These are phyloP conservation scores for Talaromyces wortmannii DNA, from an alignment of 495 filamentous ascomycete species.

Conservation along the genomic window DNA sequence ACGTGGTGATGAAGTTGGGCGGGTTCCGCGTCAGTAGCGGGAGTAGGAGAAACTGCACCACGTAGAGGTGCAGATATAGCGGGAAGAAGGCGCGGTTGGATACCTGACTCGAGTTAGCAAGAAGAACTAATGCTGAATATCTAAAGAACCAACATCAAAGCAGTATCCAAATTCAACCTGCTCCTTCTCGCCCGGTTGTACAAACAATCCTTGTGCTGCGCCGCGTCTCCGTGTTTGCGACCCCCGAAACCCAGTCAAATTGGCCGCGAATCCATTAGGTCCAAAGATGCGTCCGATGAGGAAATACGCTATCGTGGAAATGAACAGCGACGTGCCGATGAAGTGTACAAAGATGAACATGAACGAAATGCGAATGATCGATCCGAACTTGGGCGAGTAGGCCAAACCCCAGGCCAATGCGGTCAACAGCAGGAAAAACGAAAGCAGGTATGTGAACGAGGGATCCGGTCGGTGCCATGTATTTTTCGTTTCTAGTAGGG, in stretches of 20 bases:
- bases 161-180: constrained; percentile 72
- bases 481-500: constrained; percentile 61
- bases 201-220: constrained; percentile 51
- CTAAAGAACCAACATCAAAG: constrained; percentile 53
- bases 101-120: constrained; percentile 32
- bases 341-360: constrained; percentile 66
- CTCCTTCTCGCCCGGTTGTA: constrained; percentile 46
- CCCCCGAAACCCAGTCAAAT: constrained; percentile 31
- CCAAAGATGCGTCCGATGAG: constrained; percentile 58
- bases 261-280: constrained; percentile 37
- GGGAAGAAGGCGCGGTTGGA: constrained; percentile 71
- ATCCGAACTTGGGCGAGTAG: constrained; percentile 49
- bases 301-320: constrained; percentile 59
- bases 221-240: constrained; percentile 40
- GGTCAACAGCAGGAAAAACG: constrained; percentile 67
- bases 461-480: constrained; percentile 72
- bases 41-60: constrained; percentile 65
- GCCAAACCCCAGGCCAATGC: constrained; percentile 69
- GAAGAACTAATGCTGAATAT: not conserved
- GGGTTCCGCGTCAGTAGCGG: constrained; percentile 44
- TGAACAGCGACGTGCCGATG: constrained; percentile 51
- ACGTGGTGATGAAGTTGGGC: constrained; percentile 49
- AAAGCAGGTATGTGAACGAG: constrained; percentile 71
- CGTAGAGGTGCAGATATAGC: constrained; percentile 65
- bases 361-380: constrained; percentile 52